Evolutionary conservation across 2,329 filamentous ascomycete genomes (phyloP), one percentile per base, ranked within the genome.

Genomic region (Arthroderma sp.): DNA sequence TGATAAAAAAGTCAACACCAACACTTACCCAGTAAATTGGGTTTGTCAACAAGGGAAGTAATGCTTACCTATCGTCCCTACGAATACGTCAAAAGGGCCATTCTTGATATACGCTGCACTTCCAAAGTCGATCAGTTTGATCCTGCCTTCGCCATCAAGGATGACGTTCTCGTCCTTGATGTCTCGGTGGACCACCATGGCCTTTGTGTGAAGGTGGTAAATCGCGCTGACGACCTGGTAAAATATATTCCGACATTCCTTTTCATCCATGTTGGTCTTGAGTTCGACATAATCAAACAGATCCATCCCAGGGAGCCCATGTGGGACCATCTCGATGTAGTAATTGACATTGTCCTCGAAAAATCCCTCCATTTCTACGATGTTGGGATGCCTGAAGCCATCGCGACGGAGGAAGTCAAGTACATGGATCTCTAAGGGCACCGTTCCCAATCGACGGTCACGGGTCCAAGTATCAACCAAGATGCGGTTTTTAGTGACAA

Each of bases 131-230:
- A 96, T 96, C 57, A 98, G 72, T 68, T 95, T 96, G 66, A 98
- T 94, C 54, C 83, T 82, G 28, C 89, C 88, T 60, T 96, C 88
- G 32, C 91, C 89, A 58, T 98, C 91, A 10, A 98, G 71, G 45
- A 98, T 84, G 29, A 98, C 86, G 55, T 98, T 98, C 66, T 98
- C 91, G 57, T 98, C 91, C 63, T 98, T 98, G 73, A 98, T 96
- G 58, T 98, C 91, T 32, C 91, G 82, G 64, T 98, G 91, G 7
- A 98, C 91, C 6, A 98, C 89, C 42, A 83, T 73, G 1, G 89
- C 89, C 61, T 84, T 89, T 44, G 78, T 87, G 59, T 98, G 91
- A 36, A 98, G 69, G 66, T 96, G 91, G 53, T 93, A 82, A 39
- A 98, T 74, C 5, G 91, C 91, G 57, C 81, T 77, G 6, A 86